These are phyloP conservation scores for Vanrija sp. DNA, from an alignment of 1,284 basidiomycete species.

Conservation along the genomic window DNA sequence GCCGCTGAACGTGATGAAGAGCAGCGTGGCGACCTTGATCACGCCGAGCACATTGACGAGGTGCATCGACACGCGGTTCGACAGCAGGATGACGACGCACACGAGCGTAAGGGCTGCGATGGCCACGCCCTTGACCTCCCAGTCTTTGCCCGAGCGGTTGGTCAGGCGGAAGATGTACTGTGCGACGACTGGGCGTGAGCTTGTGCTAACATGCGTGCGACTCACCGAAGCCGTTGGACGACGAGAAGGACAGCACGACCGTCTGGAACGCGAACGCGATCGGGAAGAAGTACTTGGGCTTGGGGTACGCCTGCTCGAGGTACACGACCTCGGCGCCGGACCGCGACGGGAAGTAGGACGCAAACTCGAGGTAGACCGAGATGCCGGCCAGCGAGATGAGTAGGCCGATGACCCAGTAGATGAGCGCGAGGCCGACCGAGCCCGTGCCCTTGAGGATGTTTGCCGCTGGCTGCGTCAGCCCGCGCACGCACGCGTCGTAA, in stretches of 20 bases:
- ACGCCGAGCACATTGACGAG: neutral
- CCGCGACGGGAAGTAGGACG: conserved; percentile 29
- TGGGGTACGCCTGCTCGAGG: conserved; percentile 32
- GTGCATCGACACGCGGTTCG: neutral
- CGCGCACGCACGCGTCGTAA: no score
- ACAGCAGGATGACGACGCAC: neutral
- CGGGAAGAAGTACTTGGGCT: conserved; percentile 29
- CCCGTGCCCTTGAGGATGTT: conserved; percentile 18
- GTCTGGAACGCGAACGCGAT: conserved; percentile 28
- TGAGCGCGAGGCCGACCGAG: conserved; percentile 23
- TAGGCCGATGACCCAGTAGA: conserved; percentile 29
- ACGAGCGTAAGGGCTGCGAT: neutral
- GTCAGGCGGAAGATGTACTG: conserved; percentile 25
- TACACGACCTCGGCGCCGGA: conserved; percentile 30
- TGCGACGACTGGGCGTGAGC: conserved; percentile 6
- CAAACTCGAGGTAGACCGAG: conserved; percentile 29
- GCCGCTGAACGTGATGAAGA: conserved; percentile 50
- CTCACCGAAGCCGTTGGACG: conserved; percentile 18
- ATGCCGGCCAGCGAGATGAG: conserved; percentile 23
- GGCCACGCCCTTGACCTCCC: conserved; percentile 18
- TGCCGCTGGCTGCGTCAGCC: conserved; percentile 6
- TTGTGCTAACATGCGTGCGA: no score
- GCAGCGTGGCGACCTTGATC: conserved; percentile 7
- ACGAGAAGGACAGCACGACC: conserved; percentile 25
- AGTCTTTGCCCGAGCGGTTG: conserved; percentile 13